A percentile compares a stretch with the other conserved stretches of the same genome.
Conservation (phyloP, 768 basidiomycete species). For the Rhodotorula taiwanensis region DNA sequence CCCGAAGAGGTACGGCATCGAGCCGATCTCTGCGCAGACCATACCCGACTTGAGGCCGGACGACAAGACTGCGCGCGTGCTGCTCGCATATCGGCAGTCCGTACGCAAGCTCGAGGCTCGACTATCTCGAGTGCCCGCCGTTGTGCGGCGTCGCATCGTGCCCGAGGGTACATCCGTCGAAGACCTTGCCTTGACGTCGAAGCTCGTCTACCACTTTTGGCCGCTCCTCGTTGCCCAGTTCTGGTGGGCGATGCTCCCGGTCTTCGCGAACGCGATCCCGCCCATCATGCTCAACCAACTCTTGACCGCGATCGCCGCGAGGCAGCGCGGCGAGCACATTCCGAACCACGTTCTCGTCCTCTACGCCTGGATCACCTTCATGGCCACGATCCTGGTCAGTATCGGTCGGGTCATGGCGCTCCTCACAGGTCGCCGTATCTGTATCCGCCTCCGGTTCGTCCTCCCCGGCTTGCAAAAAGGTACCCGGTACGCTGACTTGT, state of each 20-base stretch:
- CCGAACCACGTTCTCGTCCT: slow-evolving; percentile 46
- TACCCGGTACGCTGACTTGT: neutral
- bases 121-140: neutral
- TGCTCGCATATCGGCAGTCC: slow-evolving; percentile 38
- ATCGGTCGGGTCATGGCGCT: slow-evolving; percentile 43
- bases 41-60: slow-evolving; percentile 41
- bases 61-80: slow-evolving; percentile 41
- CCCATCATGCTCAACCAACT: slow-evolving; percentile 46
- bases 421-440: slow-evolving; percentile 46
- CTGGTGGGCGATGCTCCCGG: slow-evolving; percentile 38
- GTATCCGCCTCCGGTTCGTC: slow-evolving; percentile 26
- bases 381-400: slow-evolving; percentile 41
- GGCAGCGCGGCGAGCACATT: slow-evolving; percentile 39
- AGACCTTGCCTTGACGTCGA: slow-evolving; percentile 12
- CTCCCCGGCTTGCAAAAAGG: no score
- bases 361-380: slow-evolving; percentile 46
- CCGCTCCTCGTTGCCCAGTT: slow-evolving; percentile 17
- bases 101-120: slow-evolving; percentile 7
- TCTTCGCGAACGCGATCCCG: slow-evolving; percentile 45
- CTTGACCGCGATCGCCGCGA: slow-evolving; percentile 44
- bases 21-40: slow-evolving; percentile 4
- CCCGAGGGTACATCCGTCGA: neutral
- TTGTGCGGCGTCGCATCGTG: slow-evolving; percentile 7
- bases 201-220: slow-evolving; percentile 23
- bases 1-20: neutral